Conservation (phyloP, 768 basidiomycete genomes). For the Podaxis sp. region DNA sequence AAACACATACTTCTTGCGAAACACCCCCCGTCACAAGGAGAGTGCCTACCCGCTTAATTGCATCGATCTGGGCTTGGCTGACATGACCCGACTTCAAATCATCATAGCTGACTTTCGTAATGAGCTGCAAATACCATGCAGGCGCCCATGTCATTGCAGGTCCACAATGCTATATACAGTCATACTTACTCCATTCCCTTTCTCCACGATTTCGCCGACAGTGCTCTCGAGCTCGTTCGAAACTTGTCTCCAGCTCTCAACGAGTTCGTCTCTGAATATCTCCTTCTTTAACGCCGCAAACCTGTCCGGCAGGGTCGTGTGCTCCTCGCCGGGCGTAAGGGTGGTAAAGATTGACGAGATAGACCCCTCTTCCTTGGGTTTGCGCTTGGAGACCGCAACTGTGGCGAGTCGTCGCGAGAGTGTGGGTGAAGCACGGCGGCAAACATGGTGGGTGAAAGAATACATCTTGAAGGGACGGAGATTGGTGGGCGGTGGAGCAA, state of each 20-base stretch:
- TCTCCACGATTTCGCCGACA: conserved; percentile 43
- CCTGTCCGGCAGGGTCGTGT: conserved; percentile 40
- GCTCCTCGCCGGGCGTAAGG: conserved; percentile 32
- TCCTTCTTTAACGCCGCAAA: conserved; percentile 59
- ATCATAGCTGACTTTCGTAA: conserved; percentile 62
- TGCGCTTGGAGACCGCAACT: conserved; percentile 17
- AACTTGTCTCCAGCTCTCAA: conserved; percentile 58
- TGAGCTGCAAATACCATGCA: conserved; percentile 38
- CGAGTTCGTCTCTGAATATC: conserved; percentile 52
- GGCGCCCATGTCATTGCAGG: neutral
- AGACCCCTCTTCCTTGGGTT: conserved; percentile 37
- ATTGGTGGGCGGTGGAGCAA: neutral
- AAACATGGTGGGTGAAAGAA: neutral
- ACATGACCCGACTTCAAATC: conserved; percentile 44
- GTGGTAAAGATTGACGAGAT: conserved; percentile 41
- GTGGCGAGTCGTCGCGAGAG: conserved; percentile 8
- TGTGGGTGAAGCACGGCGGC: neutral
- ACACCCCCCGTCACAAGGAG: conserved; percentile 65
- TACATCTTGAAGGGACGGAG: neutral
- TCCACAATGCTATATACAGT: neutral
- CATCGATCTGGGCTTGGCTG: conserved; percentile 43
- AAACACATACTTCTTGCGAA: conserved; percentile 34
- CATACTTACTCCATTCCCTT: conserved; percentile 49
- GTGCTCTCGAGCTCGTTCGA: conserved; percentile 47
- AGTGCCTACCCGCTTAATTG: conserved; percentile 54